These are phyloP conservation scores for Coemansia sp. DNA, from an alignment of 192 early-diverging fungal genomes.

Conservation along the genomic window DNA sequence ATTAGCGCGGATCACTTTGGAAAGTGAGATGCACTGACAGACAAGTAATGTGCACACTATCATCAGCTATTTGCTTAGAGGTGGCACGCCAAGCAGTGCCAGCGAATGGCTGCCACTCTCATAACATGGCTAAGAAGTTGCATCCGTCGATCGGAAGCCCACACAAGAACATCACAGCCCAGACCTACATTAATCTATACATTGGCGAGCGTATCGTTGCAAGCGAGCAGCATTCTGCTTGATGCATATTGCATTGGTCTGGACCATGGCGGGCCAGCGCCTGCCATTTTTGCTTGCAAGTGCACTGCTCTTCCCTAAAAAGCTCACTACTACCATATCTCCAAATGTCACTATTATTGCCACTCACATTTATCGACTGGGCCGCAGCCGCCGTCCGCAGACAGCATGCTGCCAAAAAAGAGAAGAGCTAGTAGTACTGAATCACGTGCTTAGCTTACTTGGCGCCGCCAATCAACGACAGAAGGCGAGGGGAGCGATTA, in stretches of 20 bases:
- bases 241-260: background rate
- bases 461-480: background rate
- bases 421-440: background rate
- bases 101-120: background rate
- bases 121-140: background rate
- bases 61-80: background rate
- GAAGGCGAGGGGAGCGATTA: background rate
- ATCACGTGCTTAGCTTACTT: background rate
- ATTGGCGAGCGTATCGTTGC: background rate
- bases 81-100: background rate
- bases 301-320: background rate
- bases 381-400: background rate
- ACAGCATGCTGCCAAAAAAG: background rate
- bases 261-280: background rate
- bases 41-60: background rate
- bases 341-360: background rate
- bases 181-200: background rate
- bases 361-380: background rate
- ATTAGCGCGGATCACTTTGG: background rate
- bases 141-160: background rate
- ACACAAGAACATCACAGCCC: conserved; percentile 1
- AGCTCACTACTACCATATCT: background rate
- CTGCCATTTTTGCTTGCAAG: background rate
- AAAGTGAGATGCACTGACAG: background rate
- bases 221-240: background rate